Evolutionary conservation across 345 rosid genomes (phyloP), one percentile per base, ranked within the genome.

Genomic region (Physaria fendleri): DNA sequence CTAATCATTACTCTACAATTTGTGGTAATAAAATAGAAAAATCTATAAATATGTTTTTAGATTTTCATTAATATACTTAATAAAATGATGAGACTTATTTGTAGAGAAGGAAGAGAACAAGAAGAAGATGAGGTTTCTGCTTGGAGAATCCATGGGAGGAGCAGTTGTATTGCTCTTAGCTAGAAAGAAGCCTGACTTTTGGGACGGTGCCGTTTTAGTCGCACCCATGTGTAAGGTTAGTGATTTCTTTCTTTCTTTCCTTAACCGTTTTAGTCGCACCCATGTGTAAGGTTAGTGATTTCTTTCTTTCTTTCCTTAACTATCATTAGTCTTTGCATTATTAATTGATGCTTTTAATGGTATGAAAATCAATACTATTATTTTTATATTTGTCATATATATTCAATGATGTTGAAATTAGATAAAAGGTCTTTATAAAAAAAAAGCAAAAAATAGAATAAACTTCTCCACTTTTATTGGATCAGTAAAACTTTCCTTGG

Each of bases 81-180:
- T 25, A 23, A 37, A 56, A 16, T 50, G 18, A 11, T 29, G 8
- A 2, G 32, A 17, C 13, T 15, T 33, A 14, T 22, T 37, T 51
- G 32, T 32, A 92, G 96, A 81, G 66, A 80, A 47, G 39, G 53
- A 66, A 39, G 92, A 76, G 42, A 85, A 88, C 14, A 74, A 35
- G 42, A 76, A 73, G 66, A 92, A 81, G 69, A 80, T 53, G 90
- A 85, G 85, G 46, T 82, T 68, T n/a, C 38, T 93, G 80, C 35
- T 89, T 24, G 97, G 97, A 46, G 99, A 89, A 58, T 89, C 99
- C 28, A 75, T 93, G 97, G 97, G 97, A 62, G 99, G 95, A 68
- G 97, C 97, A 1, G 74, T 89, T 59, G 71, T 66, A 44, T 75
- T 87, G 25, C 78, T 80, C 44, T 37, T 88, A 4, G 91, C 84